A percentile compares a stretch with the other conserved stretches of the same genome.
Conservation (phyloP, 208 protist species). For the Giardia muris region DNA sequence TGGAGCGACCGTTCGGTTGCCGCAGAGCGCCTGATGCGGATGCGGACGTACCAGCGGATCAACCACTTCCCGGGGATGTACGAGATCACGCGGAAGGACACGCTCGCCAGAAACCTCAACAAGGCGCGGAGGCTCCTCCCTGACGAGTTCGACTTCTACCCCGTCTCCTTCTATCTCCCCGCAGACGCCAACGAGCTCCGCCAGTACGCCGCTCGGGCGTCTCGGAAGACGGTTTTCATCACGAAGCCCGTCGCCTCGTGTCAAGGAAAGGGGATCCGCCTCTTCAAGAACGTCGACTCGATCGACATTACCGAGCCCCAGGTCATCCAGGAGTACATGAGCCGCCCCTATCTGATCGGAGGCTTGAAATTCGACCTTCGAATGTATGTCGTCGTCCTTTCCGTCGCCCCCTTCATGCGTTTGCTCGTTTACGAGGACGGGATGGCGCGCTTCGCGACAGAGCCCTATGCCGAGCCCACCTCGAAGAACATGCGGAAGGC, state of each 20-base stretch:
- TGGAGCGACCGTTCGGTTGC: constrained; percentile 71
- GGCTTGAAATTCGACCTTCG: constrained; percentile 78
- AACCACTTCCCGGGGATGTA: constrained; percentile 82
- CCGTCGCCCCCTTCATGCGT: constrained; percentile 56
- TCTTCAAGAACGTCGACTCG: constrained; percentile 62
- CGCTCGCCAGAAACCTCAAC: constrained; percentile 66
- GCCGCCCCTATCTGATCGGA: constrained; percentile 64
- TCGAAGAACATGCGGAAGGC: constrained; percentile 58
- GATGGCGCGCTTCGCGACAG: constrained; percentile 71
- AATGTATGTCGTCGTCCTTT: constrained; percentile 73
- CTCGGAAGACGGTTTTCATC: constrained; percentile 65
- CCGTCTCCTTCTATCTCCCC: constrained; percentile 39
- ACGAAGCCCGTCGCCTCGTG: constrained; percentile 70
- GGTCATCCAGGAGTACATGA: constrained; percentile 73
- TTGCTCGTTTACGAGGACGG: constrained; percentile 74
- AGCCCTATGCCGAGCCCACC: constrained; percentile 61
- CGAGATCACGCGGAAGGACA: constrained; percentile 67
- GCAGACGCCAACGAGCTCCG: constrained; percentile 55
- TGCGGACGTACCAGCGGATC: constrained; percentile 69
- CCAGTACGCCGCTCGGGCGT: constrained; percentile 41
- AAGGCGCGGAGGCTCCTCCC: constrained; percentile 58
- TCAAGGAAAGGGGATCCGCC: constrained; percentile 69
- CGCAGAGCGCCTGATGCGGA: constrained; percentile 59
- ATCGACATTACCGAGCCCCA: constrained; percentile 58
- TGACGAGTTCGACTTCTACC: constrained; percentile 60